A percentile compares a stretch with the other conserved stretches of the same genome.
Evolutionary conservation across 78 protist genomes (phyloP).

Genomic region (Guillardia theta): DNA sequence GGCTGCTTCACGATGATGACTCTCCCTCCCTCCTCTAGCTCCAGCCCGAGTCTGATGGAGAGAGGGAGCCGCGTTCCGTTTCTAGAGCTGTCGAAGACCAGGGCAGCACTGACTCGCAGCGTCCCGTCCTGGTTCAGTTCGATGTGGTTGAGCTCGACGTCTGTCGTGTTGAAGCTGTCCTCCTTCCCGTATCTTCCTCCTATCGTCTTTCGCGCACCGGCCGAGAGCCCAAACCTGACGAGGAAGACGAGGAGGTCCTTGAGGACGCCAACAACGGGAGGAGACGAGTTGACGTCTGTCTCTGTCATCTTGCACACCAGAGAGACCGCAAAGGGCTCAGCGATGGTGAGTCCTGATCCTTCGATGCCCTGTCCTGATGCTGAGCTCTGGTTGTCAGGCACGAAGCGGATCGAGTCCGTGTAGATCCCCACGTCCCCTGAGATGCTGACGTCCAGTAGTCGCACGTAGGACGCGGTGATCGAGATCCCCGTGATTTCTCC

Average conservation of each 20-base stretch:
- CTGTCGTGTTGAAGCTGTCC: neutral
- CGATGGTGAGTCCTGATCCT: constrained; percentile 3
- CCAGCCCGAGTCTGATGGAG: neutral
- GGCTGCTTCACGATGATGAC: neutral
- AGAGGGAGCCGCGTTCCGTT: neutral
- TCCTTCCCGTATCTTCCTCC: neutral
- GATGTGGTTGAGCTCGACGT: too few relatives aligned
- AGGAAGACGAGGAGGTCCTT: neutral
- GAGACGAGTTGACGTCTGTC: neutral
- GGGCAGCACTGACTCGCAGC: neutral
- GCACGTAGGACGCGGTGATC: neutral
- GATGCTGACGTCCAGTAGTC: neutral
- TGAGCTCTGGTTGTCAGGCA: neutral
- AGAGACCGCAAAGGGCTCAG: neutral
- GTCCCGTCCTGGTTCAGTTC: too few relatives aligned
- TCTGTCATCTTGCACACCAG: neutral
- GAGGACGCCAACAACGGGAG: neutral
- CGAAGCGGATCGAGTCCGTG: neutral
- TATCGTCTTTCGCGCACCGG: neutral
- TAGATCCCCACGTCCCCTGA: neutral
- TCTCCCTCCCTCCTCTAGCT: neutral
- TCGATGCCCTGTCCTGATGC: neutral
- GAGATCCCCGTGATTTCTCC: neutral
- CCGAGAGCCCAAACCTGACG: neutral
- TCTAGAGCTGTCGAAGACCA: neutral